A percentile compares a stretch with the other conserved stretches of the same genome.
Evolutionary conservation across 345 rosid genomes (phyloP).

Genomic region (Eucalyptus rudis): DNA sequence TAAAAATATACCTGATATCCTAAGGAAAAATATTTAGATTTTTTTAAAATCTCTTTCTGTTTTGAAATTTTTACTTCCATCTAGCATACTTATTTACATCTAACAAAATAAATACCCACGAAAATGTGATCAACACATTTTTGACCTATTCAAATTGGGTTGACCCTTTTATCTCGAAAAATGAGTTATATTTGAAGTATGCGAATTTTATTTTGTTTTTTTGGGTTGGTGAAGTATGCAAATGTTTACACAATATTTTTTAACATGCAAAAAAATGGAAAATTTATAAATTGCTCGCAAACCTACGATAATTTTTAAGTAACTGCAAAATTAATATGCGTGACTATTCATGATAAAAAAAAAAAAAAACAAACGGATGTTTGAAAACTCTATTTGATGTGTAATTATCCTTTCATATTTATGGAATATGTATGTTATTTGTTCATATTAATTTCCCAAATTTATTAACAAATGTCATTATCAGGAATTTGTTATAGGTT

Average conservation of each 20-base stretch:
- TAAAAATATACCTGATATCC: neutral
- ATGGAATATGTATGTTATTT: neutral
- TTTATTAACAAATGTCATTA: neutral
- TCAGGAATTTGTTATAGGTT: neutral
- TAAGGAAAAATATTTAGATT: neutral
- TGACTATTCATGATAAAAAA: rapidly evolving
- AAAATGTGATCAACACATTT: neutral
- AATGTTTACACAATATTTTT: neutral
- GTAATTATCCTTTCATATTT: neutral
- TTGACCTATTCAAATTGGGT: neutral
- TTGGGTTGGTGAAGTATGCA: neutral
- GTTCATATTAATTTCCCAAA: neutral
- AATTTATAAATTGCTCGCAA: neutral
- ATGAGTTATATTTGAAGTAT: neutral
- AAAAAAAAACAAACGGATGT: neutral
- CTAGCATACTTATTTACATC: neutral
- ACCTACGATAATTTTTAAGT: neutral
- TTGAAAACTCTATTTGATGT: neutral
- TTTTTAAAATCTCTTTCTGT: neutral
- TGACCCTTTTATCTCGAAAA: neutral
- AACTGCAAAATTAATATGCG: neutral
- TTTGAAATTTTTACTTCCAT: neutral
- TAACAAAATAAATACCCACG: neutral
- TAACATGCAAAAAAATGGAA: neutral
- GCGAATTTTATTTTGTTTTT: neutral